phyloP scores from a whole-genome alignment of 495 filamentous ascomycete genomes.

The Hypomontagnella submonticulosa region DNA sequence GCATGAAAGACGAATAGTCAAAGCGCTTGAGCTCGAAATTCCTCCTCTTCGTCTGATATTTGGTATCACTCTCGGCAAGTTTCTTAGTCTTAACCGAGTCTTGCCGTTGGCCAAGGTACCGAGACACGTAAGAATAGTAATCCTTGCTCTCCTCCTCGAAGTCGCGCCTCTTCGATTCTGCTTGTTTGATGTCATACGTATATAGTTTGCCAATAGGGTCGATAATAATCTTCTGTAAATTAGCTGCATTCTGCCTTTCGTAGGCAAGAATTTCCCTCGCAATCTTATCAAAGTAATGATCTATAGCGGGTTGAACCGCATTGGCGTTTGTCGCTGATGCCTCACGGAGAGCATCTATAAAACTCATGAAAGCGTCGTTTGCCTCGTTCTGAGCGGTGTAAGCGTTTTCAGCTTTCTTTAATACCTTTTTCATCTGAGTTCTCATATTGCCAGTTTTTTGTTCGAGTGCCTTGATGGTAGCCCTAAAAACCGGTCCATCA shows the following conservation, averaged over 20 bases:
- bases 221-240: conserved; percentile 92
- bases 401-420: conserved; percentile 89
- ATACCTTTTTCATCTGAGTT: conserved; percentile 91
- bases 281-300: conserved; percentile 98
- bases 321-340: conserved; percentile 91
- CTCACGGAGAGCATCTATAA: conserved; percentile 89
- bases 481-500: conserved; percentile 94
- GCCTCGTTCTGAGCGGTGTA: conserved; percentile 80
- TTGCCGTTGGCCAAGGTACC: conserved; percentile 93
- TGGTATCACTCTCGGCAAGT: conserved; percentile 89
- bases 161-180: conserved; percentile 94
- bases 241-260: conserved; percentile 82
- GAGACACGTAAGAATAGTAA: conserved; percentile 93
- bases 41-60: conserved; percentile 92
- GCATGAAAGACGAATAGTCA: conserved; percentile 99
- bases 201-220: conserved; percentile 94
- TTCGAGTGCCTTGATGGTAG: conserved; percentile 95
- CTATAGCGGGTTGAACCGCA: conserved; percentile 92
- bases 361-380: conserved; percentile 83
- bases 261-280: conserved; percentile 89
- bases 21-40: conserved; percentile 98
- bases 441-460: conserved; percentile 97
- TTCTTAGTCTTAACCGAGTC: conserved; percentile 98
- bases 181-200: conserved; percentile 96
- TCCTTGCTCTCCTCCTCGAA: conserved; percentile 99